Percentiles rank a stretch among this genome's conserved stretches.
Evolutionary conservation across 2,329 filamentous ascomycete genomes (phyloP).

Genomic region (Samsoniella hepiali): DNA sequence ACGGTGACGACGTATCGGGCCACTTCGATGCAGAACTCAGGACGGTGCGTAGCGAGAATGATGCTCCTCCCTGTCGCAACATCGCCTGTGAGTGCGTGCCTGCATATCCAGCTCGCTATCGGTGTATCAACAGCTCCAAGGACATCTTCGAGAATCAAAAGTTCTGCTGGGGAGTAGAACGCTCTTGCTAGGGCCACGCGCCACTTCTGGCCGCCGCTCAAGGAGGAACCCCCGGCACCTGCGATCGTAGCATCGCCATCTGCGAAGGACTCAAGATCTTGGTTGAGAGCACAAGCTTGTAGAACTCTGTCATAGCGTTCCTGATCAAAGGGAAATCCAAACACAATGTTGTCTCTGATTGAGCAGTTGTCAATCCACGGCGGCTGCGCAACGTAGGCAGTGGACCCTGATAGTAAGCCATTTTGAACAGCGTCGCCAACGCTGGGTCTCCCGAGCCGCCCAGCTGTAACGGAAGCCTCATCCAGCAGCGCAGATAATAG

Average conservation of each 20-base stretch:
- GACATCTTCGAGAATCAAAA: constrained; percentile 46
- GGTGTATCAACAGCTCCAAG: constrained; percentile 27
- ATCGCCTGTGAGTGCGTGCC: constrained; percentile 9
- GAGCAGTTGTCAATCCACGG: constrained; percentile 48
- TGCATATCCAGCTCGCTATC: constrained; percentile 15
- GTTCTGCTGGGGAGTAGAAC: constrained; percentile 42
- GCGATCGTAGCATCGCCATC: constrained; percentile 43
- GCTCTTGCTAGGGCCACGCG: constrained; percentile 44
- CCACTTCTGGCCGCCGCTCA: constrained; percentile 46
- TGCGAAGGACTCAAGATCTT: constrained; percentile 41
- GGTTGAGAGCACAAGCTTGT: constrained; percentile 42
- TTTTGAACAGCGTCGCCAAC: constrained; percentile 34
- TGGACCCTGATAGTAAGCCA: constrained; percentile 17
- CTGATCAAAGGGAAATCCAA: constrained; percentile 39
- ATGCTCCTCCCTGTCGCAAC: constrained; percentile 17
- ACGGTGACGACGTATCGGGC: constrained; percentile 11
- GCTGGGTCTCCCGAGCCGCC: constrained; percentile 49
- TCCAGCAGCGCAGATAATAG: constrained; percentile 65
- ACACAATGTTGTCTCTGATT: constrained; percentile 44
- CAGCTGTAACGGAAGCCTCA: constrained; percentile 61
- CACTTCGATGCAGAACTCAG: constrained; percentile 10
- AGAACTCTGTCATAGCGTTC: constrained; percentile 45
- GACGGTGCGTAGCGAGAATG: constrained; percentile 20
- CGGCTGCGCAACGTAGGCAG: constrained; percentile 45
- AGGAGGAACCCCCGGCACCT: constrained; percentile 40